These are phyloP conservation scores for Malus sylvestris DNA, from an alignment of 306 rosid genomes.

Conservation along the genomic window DNA sequence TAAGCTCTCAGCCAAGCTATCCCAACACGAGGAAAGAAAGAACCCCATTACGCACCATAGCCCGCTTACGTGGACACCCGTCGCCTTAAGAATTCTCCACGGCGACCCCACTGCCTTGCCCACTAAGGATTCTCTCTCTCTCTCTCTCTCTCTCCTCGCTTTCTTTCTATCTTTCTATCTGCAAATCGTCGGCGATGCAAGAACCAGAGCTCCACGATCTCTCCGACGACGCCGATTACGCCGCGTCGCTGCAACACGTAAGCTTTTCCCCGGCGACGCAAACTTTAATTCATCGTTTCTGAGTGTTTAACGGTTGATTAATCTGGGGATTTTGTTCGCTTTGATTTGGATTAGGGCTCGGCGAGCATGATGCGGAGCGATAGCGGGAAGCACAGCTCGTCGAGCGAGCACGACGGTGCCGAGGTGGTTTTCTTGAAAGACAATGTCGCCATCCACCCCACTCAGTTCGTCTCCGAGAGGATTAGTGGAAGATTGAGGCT, in stretches of 20 bases:
- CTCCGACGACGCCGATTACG: slow-evolving; percentile 97
- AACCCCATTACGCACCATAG: not conserved
- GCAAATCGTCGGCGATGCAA: slow-evolving; percentile 43
- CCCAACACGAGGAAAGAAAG: too few species aligned
- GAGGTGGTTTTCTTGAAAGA: slow-evolving; percentile 70
- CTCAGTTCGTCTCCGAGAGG: slow-evolving; percentile 74
- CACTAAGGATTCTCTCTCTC: not conserved
- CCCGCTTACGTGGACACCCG: not conserved
- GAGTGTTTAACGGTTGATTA: not conserved
- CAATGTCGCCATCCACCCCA: slow-evolving; percentile 93
- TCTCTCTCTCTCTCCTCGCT: not conserved
- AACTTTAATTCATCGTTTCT: not conserved
- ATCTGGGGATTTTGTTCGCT: not conserved
- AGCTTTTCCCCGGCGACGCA: not conserved
- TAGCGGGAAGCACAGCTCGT: slow-evolving; percentile 55
- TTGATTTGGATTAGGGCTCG: slow-evolving; percentile 45
- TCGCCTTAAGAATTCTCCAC: not conserved
- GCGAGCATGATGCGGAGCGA: slow-evolving; percentile 58
- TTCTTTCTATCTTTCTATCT: not conserved
- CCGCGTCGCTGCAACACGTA: slow-evolving; percentile 85
- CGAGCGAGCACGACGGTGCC: slow-evolving; percentile 61
- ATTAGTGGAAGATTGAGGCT: slow-evolving; percentile 83
- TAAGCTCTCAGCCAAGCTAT: too few species aligned
- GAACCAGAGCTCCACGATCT: slow-evolving; percentile 85
- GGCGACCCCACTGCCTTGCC: slow-evolving; percentile 7